phyloP scores from a whole-genome alignment of 2,329 filamentous ascomycete species.

The Penicillium sp. region DNA sequence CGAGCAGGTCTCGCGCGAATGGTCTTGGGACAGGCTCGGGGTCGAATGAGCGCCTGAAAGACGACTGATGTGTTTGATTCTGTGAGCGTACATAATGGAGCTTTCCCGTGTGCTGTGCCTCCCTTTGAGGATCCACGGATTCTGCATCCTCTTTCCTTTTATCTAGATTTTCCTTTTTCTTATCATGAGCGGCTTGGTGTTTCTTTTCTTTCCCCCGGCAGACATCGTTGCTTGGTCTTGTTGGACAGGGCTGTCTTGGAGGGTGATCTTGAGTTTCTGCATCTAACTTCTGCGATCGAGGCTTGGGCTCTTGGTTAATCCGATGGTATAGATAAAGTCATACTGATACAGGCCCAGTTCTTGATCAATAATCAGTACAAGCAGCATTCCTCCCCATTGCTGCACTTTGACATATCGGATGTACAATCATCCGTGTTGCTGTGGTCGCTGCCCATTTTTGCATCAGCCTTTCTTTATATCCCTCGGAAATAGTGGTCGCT shows the following conservation, averaged over 20 bases:
- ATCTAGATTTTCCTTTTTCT: slow-evolving; percentile 4
- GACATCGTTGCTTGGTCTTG: background rate
- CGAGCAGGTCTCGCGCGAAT: slow-evolving; percentile 36
- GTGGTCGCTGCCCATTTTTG: background rate
- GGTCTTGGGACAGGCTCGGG: slow-evolving; percentile 12
- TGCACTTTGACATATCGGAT: background rate
- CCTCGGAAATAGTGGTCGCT: background rate
- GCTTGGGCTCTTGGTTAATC: background rate
- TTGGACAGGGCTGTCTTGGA: background rate
- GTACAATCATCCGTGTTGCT: slow-evolving; percentile 4
- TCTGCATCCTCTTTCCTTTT: slow-evolving; percentile 9
- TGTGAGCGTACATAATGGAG: slow-evolving; percentile 25
- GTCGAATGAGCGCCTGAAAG: slow-evolving; percentile 25
- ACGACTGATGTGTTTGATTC: slow-evolving; percentile 26
- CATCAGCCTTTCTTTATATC: slow-evolving; percentile 1
- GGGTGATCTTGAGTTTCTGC: background rate
- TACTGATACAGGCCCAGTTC: background rate
- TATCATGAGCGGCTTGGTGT: slow-evolving; percentile 18
- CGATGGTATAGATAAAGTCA: background rate
- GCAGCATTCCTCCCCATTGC: background rate
- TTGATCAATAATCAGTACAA: background rate
- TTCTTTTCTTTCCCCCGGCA: slow-evolving; percentile 4
- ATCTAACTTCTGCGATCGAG: background rate
- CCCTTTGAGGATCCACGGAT: slow-evolving; percentile 4
- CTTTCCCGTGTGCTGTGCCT: slow-evolving; percentile 9